These are phyloP conservation scores for Lobosporangium transversale DNA, from an alignment of 192 early-diverging fungal genomes.

Conservation along the genomic window DNA sequence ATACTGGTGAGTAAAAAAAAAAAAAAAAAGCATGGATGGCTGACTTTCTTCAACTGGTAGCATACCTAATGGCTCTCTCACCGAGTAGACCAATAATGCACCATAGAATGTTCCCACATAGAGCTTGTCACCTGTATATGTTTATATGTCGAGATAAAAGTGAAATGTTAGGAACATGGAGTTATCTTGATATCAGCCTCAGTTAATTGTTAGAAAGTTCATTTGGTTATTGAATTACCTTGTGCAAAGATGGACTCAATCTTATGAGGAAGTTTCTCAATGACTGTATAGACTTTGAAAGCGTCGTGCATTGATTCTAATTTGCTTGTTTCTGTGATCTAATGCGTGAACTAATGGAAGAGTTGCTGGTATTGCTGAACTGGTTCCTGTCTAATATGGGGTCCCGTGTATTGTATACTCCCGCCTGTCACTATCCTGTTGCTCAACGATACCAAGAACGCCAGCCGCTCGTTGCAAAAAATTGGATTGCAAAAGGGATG, in stretches of 20 bases:
- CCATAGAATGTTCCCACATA: constrained; percentile 77
- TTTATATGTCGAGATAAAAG: not conserved
- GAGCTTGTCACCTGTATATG: constrained; percentile 69
- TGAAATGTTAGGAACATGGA: no score
- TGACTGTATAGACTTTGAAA: constrained; percentile 77
- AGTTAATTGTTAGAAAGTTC: not conserved
- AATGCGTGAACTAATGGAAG: no score
- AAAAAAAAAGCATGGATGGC: not conserved
- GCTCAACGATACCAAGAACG: no score
- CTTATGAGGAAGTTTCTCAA: constrained; percentile 75
- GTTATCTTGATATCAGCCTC: no score
- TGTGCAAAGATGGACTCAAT: constrained; percentile 78
- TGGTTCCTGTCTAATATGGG: no score
- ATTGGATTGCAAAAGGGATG: no score
- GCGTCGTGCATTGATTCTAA: constrained; percentile 91
- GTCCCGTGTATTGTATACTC: no score
- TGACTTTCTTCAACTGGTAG: not conserved
- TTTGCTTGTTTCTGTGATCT: no score
- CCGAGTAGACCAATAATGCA: constrained; percentile 74
- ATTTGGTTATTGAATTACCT: no score
- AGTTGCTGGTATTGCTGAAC: no score
- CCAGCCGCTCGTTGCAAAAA: no score
- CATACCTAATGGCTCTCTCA: constrained; percentile 65
- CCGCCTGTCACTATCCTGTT: no score
- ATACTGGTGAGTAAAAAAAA: not conserved